A percentile compares a stretch with the other conserved stretches of the same genome.
These are phyloP conservation scores for Solidago caesia DNA, from an alignment of 129 eudicot species.

Conservation along the genomic window DNA sequence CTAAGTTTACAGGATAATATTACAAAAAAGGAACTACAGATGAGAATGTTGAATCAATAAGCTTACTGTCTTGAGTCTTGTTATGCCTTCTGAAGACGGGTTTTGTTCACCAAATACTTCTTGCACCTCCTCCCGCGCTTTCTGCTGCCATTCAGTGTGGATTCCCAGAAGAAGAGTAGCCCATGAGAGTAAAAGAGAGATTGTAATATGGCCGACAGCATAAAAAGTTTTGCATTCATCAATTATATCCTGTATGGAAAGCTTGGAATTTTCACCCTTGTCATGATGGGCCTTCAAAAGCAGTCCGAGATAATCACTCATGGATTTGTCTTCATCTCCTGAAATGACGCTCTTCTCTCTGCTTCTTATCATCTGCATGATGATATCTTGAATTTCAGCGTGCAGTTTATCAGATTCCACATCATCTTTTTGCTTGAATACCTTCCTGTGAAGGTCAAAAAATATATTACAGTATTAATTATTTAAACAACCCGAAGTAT, in stretches of 20 bases:
- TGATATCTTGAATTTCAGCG: constrained; percentile 14
- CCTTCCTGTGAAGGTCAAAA: constrained; percentile 2
- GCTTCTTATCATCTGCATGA: constrained; percentile 24
- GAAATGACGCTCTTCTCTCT: constrained; percentile 2
- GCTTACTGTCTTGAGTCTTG: constrained; percentile 62
- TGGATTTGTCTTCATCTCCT: constrained; percentile 25
- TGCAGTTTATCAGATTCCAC: constrained; percentile 21
- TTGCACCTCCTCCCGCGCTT: constrained; percentile 51
- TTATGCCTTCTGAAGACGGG: constrained; percentile 56
- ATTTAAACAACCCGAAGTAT: background rate
- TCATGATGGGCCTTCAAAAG: constrained; percentile 46
- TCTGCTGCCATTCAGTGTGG: constrained; percentile 72
- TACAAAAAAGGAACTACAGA: background rate
- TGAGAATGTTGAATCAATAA: background rate
- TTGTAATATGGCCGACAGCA: constrained; percentile 61
- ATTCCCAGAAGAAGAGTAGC: constrained; percentile 50
- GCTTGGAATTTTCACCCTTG: constrained; percentile 37
- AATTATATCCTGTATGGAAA: constrained; percentile 53
- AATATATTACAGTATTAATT: background rate
- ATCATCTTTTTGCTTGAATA: constrained; percentile 26
- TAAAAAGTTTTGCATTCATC: constrained; percentile 65
- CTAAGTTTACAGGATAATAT: background rate
- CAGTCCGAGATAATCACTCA: constrained; percentile 59
- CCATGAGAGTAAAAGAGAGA: constrained; percentile 55
- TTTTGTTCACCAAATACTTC: constrained; percentile 38